These are phyloP conservation scores for Antarctomyces pellizariae DNA, from an alignment of 495 filamentous ascomycete genomes.

Conservation along the genomic window DNA sequence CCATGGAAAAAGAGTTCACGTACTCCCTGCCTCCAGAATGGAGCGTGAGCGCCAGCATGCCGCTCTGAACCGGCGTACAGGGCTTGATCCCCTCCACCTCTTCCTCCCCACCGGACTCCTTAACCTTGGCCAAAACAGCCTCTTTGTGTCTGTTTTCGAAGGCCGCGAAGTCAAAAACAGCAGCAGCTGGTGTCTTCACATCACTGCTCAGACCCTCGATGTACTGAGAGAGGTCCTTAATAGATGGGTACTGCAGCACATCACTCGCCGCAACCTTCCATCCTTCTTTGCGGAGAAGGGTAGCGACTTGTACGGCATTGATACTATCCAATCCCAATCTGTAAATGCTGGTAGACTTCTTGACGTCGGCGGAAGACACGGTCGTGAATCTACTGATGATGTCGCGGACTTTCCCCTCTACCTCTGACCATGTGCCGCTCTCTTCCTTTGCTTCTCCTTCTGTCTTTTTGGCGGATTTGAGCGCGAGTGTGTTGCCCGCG, in stretches of 20 bases:
- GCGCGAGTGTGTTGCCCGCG: too few species aligned
- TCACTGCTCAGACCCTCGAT: constrained; percentile 5
- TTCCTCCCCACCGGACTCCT: constrained; percentile 1
- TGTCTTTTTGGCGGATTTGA: too few species aligned
- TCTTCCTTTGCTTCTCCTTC: constrained; percentile 1
- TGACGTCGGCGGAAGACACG: constrained; percentile 27
- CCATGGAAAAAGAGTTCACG: constrained; percentile 32
- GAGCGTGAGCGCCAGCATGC: constrained; percentile 38
- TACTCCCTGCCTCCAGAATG: constrained; percentile 31
- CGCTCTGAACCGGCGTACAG: constrained; percentile 38
- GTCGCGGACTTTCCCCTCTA: constrained; percentile 25
- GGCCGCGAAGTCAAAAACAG: constrained; percentile 11
- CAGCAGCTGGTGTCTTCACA: neutral
- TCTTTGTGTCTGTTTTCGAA: constrained; percentile 21
- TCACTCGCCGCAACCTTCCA: constrained; percentile 36
- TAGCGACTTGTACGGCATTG: constrained; percentile 54
- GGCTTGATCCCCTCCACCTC: constrained; percentile 26
- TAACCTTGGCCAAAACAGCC: constrained; percentile 11
- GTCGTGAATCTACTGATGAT: constrained; percentile 32
- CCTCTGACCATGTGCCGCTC: constrained; percentile 13
- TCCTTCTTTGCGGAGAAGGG: constrained; percentile 31
- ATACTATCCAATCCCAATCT: constrained; percentile 76
- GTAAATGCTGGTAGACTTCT: constrained; percentile 42
- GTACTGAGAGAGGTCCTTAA: constrained; percentile 18
- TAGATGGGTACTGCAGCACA: constrained; percentile 38